Percentiles rank a stretch among this genome's conserved stretches.
phyloP scores from a whole-genome alignment of 1,284 basidiomycete genomes.

The Puccinia coronata region DNA sequence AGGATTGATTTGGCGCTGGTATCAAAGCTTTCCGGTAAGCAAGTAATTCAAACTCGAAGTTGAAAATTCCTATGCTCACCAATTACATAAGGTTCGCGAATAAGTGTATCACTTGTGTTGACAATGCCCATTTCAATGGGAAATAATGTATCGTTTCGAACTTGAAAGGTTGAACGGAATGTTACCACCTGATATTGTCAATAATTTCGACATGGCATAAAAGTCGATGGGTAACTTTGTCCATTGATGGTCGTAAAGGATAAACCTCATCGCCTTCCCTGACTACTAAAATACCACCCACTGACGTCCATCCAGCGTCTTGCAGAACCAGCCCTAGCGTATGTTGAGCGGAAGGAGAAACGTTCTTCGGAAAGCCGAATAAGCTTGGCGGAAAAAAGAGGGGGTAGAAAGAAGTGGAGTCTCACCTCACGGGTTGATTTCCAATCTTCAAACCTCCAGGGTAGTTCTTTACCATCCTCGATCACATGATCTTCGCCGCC shows the following conservation, averaged over 20 bases:
- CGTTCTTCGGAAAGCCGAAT: slow-evolving; percentile 66
- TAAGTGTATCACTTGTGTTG: slow-evolving; percentile 78
- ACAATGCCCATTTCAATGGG: slow-evolving; percentile 90
- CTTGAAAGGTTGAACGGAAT: slow-evolving; percentile 86
- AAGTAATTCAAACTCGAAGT: background rate
- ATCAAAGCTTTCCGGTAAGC: slow-evolving; percentile 16
- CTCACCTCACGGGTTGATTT: slow-evolving; percentile 85
- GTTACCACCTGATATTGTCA: slow-evolving; percentile 92
- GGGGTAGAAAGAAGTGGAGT: slow-evolving; percentile 55
- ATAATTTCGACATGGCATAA: slow-evolving; percentile 87
- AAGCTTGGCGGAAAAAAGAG: slow-evolving; percentile 20
- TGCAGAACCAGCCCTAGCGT: slow-evolving; percentile 79
- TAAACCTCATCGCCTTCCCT: slow-evolving; percentile 90
- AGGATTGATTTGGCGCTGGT: slow-evolving; percentile 79
- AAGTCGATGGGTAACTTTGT: slow-evolving; percentile 77
- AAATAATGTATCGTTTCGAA: slow-evolving; percentile 89
- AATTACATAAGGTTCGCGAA: slow-evolving; percentile 80
- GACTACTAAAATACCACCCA: slow-evolving; percentile 87
- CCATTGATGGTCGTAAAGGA: slow-evolving; percentile 74
- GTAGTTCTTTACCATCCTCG: slow-evolving; percentile 73
- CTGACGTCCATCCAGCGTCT: slow-evolving; percentile 85
- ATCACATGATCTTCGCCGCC: slow-evolving; percentile 61
- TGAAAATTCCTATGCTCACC: slow-evolving; percentile 60
- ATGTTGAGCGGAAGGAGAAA: slow-evolving; percentile 75
- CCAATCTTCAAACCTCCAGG: slow-evolving; percentile 99